A percentile compares a stretch with the other conserved stretches of the same genome.
phyloP scores from a whole-genome alignment of 2,329 filamentous ascomycete species.

The Diaporthe vexans region DNA sequence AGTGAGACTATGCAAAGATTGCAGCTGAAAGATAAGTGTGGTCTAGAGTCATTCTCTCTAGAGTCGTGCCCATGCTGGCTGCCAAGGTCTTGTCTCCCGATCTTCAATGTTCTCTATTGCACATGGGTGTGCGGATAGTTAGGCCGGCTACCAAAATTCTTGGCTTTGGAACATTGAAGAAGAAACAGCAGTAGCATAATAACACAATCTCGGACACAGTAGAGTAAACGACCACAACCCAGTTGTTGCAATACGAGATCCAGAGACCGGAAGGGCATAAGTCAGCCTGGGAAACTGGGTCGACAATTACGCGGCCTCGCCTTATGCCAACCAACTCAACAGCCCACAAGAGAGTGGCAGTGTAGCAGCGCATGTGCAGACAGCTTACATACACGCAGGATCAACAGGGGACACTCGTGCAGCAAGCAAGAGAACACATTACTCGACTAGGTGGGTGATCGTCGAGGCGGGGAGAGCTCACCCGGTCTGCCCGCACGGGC shows the following conservation, averaged over 20 bases:
- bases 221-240: neutral
- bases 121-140: neutral
- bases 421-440: neutral
- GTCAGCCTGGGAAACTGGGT: neutral
- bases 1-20: neutral
- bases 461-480: constrained; percentile 5
- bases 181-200: neutral
- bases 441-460: constrained; percentile 1
- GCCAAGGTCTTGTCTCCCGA: neutral
- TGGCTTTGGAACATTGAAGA: too few relatives aligned
- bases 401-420: constrained; percentile 16
- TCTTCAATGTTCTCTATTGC: neutral
- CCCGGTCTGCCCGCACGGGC: neutral
- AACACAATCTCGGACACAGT: neutral
- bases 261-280: too few relatives aligned
- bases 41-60: neutral
- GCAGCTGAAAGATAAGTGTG: neutral
- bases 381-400: neutral
- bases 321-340: neutral
- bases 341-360: constrained; percentile 12
- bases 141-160: neutral
- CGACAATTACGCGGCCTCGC: constrained; percentile 21
- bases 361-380: neutral
- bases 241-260: too few relatives aligned
- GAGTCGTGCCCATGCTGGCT: neutral